A percentile compares a stretch with the other conserved stretches of the same genome.
phyloP scores from a whole-genome alignment of 345 rosid species.

The Litchi chinensis region DNA sequence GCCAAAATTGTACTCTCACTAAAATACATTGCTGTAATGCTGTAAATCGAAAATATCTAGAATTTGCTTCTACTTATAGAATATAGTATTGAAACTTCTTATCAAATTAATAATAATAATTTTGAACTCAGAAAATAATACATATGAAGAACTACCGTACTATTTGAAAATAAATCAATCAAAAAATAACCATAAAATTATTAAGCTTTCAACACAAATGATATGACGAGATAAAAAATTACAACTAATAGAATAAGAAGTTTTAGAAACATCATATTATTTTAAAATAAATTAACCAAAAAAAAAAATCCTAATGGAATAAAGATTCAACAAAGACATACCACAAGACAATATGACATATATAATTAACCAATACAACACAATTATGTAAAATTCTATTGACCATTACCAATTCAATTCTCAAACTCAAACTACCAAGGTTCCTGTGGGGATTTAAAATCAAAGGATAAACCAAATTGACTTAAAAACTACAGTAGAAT shows the following conservation, averaged over 20 bases:
- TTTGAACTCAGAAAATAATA: background rate
- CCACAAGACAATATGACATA: background rate
- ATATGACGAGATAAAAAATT: no score
- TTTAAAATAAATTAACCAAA: no score
- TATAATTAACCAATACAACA: background rate
- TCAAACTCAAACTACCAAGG: slow-evolving; percentile 22
- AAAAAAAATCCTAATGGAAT: background rate
- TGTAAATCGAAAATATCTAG: no score
- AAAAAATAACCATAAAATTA: no score
- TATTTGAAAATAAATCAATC: slow-evolving; percentile 5
- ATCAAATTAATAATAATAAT: no score
- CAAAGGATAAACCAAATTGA: background rate
- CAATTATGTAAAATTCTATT: slow-evolving; percentile 20
- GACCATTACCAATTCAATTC: slow-evolving; percentile 20
- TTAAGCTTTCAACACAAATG: no score
- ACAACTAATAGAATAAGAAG: no score
- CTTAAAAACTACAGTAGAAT: slow-evolving; percentile 27
- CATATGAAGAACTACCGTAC: background rate
- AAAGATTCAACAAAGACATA: background rate
- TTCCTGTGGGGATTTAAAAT: background rate
- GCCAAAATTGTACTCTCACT: no score
- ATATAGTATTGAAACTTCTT: no score
- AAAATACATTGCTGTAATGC: no score
- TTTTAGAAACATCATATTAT: no score
- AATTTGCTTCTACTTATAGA: no score